phyloP scores from a whole-genome alignment of 225 moss, liverwort and hornwort genomes.

The Sphagnum tenellum region DNA sequence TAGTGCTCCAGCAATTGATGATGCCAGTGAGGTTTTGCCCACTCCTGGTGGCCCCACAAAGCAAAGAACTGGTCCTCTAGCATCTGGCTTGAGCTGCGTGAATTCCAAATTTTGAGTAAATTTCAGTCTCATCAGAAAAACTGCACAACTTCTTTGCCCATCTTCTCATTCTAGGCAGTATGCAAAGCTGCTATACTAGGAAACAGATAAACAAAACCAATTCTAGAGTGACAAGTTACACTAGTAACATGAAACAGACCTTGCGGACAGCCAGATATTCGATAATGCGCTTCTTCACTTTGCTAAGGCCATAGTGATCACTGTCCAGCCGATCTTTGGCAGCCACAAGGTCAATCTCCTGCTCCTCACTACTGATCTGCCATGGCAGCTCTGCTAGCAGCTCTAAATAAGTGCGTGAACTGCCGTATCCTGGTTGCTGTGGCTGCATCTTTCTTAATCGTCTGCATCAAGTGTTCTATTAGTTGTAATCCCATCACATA shows the following conservation, averaged over 20 bases:
- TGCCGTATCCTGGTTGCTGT: constrained; percentile 54
- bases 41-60: constrained; percentile 56
- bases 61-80: constrained; percentile 50
- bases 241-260: constrained; percentile 9
- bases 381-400: constrained; percentile 48
- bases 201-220: too few species aligned
- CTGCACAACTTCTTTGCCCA: too few species aligned
- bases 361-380: constrained; percentile 47
- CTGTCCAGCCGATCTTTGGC: constrained; percentile 54
- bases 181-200: too few species aligned
- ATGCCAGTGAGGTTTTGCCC: constrained; percentile 51
- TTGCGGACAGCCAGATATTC: constrained; percentile 60
- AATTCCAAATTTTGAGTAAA: too few species aligned
- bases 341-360: constrained; percentile 31
- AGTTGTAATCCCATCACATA: too few species aligned
- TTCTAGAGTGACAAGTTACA: too few species aligned
- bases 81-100: constrained; percentile 50
- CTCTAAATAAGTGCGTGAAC: constrained; percentile 47
- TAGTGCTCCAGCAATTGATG: constrained; percentile 50
- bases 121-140: too few species aligned
- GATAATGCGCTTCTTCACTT: constrained; percentile 55
- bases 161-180: too few species aligned
- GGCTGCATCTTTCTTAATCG: constrained; percentile 62
- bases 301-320: constrained; percentile 53
- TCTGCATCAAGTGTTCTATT: constrained; percentile 14